Percentiles rank a stretch among this genome's conserved stretches.
phyloP scores from a whole-genome alignment of 2,329 filamentous ascomycete genomes.

The Akanthomyces uredinophilus region DNA sequence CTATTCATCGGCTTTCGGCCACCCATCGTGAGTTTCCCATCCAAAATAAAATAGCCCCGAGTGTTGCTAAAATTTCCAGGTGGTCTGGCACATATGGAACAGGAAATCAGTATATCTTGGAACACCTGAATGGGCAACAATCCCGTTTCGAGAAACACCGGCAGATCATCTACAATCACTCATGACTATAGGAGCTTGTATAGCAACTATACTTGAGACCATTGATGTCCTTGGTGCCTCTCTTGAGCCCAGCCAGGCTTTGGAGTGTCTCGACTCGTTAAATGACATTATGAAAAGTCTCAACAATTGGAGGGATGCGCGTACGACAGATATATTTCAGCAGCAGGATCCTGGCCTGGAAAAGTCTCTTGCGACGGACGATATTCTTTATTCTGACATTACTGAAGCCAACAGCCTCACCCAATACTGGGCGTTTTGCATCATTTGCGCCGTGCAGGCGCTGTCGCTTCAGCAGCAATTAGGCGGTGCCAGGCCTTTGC shows the following conservation, averaged over 20 bases:
- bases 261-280: background rate
- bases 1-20: constrained; percentile 37
- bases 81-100: constrained; percentile 20
- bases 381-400: constrained; percentile 30
- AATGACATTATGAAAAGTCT: background rate
- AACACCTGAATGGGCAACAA: constrained; percentile 23
- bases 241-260: background rate
- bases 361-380: background rate
- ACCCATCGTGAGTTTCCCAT: background rate
- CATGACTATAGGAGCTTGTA: constrained; percentile 24
- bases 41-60: background rate
- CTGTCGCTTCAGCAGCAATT: constrained; percentile 21
- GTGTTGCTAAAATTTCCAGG: background rate
- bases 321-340: background rate
- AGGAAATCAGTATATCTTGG: constrained; percentile 29
- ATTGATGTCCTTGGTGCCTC: constrained; percentile 15
- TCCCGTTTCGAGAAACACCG: constrained; percentile 25
- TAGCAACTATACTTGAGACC: constrained; percentile 26
- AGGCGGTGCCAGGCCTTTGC: constrained; percentile 11
- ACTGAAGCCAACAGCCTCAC: constrained; percentile 33
- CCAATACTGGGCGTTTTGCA: constrained; percentile 34
- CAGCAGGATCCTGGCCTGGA: background rate
- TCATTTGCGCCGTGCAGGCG: constrained; percentile 26
- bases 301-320: background rate
- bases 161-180: constrained; percentile 30